Base-by-base conservation (phyloP, 495 filamentous ascomycete genomes). In the Terfezia boudieri region DNA sequence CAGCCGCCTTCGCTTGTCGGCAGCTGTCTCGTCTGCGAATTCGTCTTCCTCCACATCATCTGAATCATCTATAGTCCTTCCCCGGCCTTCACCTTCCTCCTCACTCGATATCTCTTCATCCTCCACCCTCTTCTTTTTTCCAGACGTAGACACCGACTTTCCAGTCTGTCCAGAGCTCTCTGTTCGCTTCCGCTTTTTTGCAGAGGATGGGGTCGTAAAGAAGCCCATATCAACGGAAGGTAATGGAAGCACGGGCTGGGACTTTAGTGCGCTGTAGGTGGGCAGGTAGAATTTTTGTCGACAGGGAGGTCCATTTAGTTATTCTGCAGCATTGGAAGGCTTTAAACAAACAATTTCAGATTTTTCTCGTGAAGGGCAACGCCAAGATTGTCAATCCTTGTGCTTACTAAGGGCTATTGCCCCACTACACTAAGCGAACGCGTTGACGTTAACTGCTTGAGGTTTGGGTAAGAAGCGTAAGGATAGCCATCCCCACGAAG, bases 71-170 rank as follows among this genome's bases (percentile, higher is more conserved):
- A 20, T 4, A 14, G 14, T 8, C 20, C 17, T 50, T 11, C 57
- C 61, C 8, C 65, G 71, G 55, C 69, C 68, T 49, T 82, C 80
- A 11, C 76, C 77, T 26, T 83, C 82, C 12, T 77, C 69, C 20
- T 92, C 88, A 68, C 85, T 90, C 20, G 86, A 92, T 65, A 94
- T 92, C 9, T 84, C 88, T 48, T 86, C 79, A 58, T 82, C 70
- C 49, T 70, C 65, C 36, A 66, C 73, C 61, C 70, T 77, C 73
- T 57, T 71, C 71, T 69, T 74, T 67, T 68, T 46, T 4, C 17
- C 77, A 51, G 75, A 63, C 51, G 65, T 51, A 59, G 65, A 65
- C 62, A 66, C 66, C 12, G 41, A 46, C 17, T 46, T 69, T 63
- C 49, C 36, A 16, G 56, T n/a, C 50, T 53, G 36, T 48, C 32